Percentiles rank a stretch among this genome's conserved stretches.
These are phyloP conservation scores for Berberis vulgaris DNA, from an alignment of 164 flowering plant genomes.

Conservation along the genomic window DNA sequence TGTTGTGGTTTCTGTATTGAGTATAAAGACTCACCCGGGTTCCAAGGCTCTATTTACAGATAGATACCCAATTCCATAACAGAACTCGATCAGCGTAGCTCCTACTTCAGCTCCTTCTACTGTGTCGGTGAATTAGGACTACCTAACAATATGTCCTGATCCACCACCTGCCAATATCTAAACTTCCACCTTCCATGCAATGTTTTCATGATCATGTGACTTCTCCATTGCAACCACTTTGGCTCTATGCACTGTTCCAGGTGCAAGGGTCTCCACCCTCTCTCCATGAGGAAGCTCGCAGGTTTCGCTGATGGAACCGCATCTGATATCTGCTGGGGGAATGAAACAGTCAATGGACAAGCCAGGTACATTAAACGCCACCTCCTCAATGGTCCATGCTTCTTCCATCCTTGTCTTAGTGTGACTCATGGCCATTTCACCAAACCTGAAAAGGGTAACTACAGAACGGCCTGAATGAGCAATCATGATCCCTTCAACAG, in stretches of 20 bases:
- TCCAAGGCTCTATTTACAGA: conserved; percentile 45
- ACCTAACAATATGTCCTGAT: conserved; percentile 38
- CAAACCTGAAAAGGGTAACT: conserved; percentile 56
- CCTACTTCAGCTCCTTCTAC: conserved; percentile 20
- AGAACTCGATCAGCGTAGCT: conserved; percentile 13
- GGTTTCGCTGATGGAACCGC: conserved; percentile 55
- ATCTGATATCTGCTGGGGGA: conserved; percentile 64
- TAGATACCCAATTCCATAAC: conserved; percentile 23
- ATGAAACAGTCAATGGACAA: conserved; percentile 57
- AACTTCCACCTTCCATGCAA: conserved; percentile 61
- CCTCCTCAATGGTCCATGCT: conserved; percentile 64
- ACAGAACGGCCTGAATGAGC: conserved; percentile 60
- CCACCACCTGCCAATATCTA: conserved; percentile 15
- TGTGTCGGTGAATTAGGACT: conserved; percentile 32
- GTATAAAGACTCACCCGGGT: conserved; percentile 45
- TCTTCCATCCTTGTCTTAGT: conserved; percentile 66
- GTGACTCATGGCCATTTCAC: conserved; percentile 71
- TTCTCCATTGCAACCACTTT: conserved; percentile 67
- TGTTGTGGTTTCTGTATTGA: conserved; percentile 33
- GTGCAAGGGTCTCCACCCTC: conserved; percentile 37
- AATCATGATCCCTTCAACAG: conserved; percentile 62
- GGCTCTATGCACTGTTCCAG: conserved; percentile 41
- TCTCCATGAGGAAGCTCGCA: conserved; percentile 62
- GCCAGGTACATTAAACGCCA: conserved; percentile 59
- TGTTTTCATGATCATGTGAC: conserved; percentile 27